Base-by-base conservation (phyloP, 2,329 filamentous ascomycete species). In the Fonsecaea nubica region DNA sequence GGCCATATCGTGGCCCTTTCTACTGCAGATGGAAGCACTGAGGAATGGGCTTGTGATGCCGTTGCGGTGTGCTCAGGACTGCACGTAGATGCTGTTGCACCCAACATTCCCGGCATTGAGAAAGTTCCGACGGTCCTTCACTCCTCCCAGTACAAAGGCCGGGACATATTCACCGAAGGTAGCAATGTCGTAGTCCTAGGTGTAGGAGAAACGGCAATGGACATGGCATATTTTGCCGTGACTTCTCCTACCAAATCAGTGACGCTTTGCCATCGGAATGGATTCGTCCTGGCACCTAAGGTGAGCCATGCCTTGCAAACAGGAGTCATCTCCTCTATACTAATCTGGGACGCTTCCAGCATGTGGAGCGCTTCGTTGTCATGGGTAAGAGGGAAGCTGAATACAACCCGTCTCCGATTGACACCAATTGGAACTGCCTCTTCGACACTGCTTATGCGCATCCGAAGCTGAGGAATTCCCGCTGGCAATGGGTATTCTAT, bases 271-370 rank as follows among this genome's bases (percentile, higher is more conserved):
- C 54, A 57, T 32, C 54, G 61, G 36, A 38, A 36, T 48, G 61
- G 61, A n/a, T 63, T 63, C 53, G 53, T 63, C 38, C 53, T 56
- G 33, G 61, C 53, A 38, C 61, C 61, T 7, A 63, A 63, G 61
- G 55, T 58, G 40, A 50, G 61, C 25, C 15, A 42, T 35, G 8
- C 33, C 6, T n/a, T 8, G 18, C 25, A 15, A 5, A 21, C n/a
- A 18, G 13, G 40, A 40, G 18, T 3, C 25, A 18, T 38, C 48
- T 40, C 35, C 25, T n/a, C n/a, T 10, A 21, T 15, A 25, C 7
- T 63, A 38, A 63, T 54, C 8, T 25, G 4, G 40, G n/a, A 5
- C 21, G 7, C 45, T 13, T 1, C 21, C 45, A 61, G 58, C 32
- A 40, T 61, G 48, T 61, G 4, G 58, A 61, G 35, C 30, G 58